These are phyloP conservation scores for Gossypium ekmanianum DNA, from an alignment of 345 rosid species.

Conservation along the genomic window DNA sequence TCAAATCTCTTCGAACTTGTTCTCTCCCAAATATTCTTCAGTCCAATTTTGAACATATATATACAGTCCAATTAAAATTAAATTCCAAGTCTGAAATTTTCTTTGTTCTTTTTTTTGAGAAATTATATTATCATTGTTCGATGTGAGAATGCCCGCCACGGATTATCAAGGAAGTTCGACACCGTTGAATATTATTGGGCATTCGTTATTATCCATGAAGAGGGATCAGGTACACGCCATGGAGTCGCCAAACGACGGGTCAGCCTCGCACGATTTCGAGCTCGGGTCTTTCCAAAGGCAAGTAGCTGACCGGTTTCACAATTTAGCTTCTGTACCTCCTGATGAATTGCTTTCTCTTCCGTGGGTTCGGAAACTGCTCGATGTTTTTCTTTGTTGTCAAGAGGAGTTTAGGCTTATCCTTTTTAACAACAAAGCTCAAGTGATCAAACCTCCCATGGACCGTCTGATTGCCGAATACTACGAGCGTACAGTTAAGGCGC, in stretches of 20 bases:
- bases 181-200: conserved; percentile 20
- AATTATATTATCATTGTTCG: neutral
- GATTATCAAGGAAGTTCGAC: conserved; percentile 44
- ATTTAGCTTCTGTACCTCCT: conserved; percentile 34
- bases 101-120: too few relatives aligned
- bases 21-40: neutral
- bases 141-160: conserved; percentile 54
- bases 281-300: conserved; percentile 61
- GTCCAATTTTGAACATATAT: too few relatives aligned
- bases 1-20: neutral
- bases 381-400: conserved; percentile 36
- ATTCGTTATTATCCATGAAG: conserved; percentile 36
- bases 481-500: conserved; percentile 78
- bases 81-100: neutral
- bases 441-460: conserved; percentile 37
- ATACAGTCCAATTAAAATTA: neutral
- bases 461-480: conserved; percentile 49
- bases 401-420: conserved; percentile 37
- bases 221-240: conserved; percentile 45
- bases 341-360: conserved; percentile 40
- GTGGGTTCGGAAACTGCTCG: conserved; percentile 43
- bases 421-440: conserved; percentile 19
- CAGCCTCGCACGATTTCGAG: conserved; percentile 38
- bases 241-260: conserved; percentile 31
- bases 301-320: conserved; percentile 50